Percentiles rank a stretch among this genome's conserved stretches.
These are phyloP conservation scores for Lolium rigidum DNA, from an alignment of 176 grass and related monocot genomes.

Conservation along the genomic window DNA sequence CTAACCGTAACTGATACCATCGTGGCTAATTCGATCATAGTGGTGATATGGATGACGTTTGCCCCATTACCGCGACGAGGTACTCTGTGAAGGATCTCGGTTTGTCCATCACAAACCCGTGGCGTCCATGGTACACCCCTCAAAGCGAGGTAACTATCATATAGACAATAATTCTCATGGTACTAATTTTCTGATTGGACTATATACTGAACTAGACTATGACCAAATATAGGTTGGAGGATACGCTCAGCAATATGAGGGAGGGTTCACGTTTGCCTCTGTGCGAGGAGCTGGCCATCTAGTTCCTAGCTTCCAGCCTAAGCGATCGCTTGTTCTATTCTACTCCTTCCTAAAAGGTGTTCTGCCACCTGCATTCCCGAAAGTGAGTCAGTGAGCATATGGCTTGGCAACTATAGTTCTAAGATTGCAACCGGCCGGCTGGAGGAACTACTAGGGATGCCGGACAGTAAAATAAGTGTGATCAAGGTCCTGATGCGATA, in stretches of 20 bases:
- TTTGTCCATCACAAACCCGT: conserved; percentile 43
- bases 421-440: neutral
- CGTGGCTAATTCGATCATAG: conserved; percentile 14
- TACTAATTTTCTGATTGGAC: neutral
- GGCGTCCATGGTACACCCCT: conserved; percentile 59
- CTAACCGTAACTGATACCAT: neutral
- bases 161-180: neutral
- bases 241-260: conserved; percentile 53
- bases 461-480: too few species aligned
- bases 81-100: conserved; percentile 53
- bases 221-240: conserved; percentile 51
- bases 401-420: neutral
- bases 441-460: neutral
- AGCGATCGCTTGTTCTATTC: conserved; percentile 51
- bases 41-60: conserved; percentile 52
- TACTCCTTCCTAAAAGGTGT: conserved; percentile 34
- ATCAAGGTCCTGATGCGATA: too few species aligned
- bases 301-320: conserved; percentile 56
- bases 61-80: conserved; percentile 57
- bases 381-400: neutral
- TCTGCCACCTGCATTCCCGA: conserved; percentile 24
- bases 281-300: conserved; percentile 58
- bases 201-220: neutral
- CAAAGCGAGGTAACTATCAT: conserved; percentile 44
- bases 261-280: conserved; percentile 45